Percentiles rank a stretch among this genome's conserved stretches.
phyloP scores from a whole-genome alignment of 495 filamentous ascomycete species.

The Daldinia concentrica region DNA sequence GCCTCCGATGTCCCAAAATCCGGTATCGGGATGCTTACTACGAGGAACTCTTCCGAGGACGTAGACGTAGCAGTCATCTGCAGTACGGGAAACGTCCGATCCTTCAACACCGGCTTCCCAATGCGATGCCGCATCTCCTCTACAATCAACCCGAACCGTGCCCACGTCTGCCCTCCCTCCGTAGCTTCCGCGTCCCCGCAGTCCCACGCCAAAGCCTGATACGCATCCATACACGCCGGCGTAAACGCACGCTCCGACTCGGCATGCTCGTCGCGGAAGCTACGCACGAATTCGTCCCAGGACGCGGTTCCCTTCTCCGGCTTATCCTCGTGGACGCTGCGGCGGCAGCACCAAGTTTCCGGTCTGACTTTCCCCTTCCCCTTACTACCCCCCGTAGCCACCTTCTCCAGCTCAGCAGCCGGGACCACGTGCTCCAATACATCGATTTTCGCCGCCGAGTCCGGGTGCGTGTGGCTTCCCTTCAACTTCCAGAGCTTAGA shows the following conservation, averaged over 20 bases:
- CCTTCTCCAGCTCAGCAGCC: constrained; percentile 47
- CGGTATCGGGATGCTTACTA: constrained; percentile 64
- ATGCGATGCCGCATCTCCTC: constrained; percentile 61
- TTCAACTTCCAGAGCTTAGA: constrained; percentile 56
- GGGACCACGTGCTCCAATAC: constrained; percentile 56
- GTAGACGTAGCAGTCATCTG: constrained; percentile 48
- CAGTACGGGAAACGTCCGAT: constrained; percentile 66
- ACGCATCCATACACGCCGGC: constrained; percentile 67
- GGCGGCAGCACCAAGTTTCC: constrained; percentile 75
- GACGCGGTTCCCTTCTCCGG: constrained; percentile 65
- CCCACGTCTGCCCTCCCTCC: constrained; percentile 54
- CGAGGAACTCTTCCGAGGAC: constrained; percentile 55
- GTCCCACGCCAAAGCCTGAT: constrained; percentile 64
- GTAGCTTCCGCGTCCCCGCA: constrained; percentile 50
- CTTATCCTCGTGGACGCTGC: constrained; percentile 67
- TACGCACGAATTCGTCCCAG: constrained; percentile 70
- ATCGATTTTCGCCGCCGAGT: constrained; percentile 57
- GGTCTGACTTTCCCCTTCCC: constrained; percentile 39
- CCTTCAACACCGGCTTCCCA: constrained; percentile 59
- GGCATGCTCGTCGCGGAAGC: constrained; percentile 69
- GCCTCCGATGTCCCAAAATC: constrained; percentile 49
- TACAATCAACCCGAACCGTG: constrained; percentile 60
- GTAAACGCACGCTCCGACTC: constrained; percentile 77
- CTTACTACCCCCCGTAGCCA: constrained; percentile 11
- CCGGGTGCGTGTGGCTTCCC: constrained; percentile 55